These are phyloP conservation scores for Purpureocillium takamizusanense DNA, from an alignment of 2,329 filamentous ascomycete genomes.

Conservation along the genomic window DNA sequence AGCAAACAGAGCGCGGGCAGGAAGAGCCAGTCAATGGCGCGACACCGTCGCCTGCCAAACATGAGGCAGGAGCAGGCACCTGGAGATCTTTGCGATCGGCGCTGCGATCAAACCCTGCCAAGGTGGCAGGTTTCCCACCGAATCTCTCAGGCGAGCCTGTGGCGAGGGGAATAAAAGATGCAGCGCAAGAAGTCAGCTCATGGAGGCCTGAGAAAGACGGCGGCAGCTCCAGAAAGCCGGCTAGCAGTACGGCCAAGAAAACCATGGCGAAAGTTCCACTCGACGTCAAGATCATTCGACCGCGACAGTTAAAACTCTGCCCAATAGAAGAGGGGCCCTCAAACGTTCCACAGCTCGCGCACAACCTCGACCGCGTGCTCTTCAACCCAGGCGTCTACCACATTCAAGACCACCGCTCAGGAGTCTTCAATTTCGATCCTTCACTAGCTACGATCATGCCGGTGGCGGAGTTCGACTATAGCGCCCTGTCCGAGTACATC, in stretches of 20 bases:
- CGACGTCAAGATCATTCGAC: conserved; percentile 18
- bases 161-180: no score
- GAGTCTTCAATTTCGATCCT: conserved; percentile 94
- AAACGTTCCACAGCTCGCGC: conserved; percentile 51
- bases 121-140: no score
- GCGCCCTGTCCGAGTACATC: conserved; percentile 75
- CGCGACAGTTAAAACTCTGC: conserved; percentile 14
- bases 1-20: neutral
- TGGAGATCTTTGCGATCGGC: conserved; percentile 20
- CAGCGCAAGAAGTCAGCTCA: neutral
- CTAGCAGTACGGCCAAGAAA: conserved; percentile 4
- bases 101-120: conserved; percentile 9
- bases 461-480: conserved; percentile 83
- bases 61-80: conserved; percentile 7
- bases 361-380: conserved; percentile 78
- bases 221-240: neutral
- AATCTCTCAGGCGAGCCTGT: no score
- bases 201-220: conserved; percentile 4
- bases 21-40: neutral
- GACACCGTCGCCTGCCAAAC: neutral
- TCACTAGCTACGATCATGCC: conserved; percentile 93
- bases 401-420: conserved; percentile 77
- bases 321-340: conserved; percentile 23
- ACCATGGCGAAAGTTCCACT: conserved; percentile 5
- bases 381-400: conserved; percentile 94